Percentiles rank a stretch among this genome's conserved stretches.
These are phyloP conservation scores for Cryphonectria japonica DNA, from an alignment of 2,329 filamentous ascomycete genomes.

Conservation along the genomic window DNA sequence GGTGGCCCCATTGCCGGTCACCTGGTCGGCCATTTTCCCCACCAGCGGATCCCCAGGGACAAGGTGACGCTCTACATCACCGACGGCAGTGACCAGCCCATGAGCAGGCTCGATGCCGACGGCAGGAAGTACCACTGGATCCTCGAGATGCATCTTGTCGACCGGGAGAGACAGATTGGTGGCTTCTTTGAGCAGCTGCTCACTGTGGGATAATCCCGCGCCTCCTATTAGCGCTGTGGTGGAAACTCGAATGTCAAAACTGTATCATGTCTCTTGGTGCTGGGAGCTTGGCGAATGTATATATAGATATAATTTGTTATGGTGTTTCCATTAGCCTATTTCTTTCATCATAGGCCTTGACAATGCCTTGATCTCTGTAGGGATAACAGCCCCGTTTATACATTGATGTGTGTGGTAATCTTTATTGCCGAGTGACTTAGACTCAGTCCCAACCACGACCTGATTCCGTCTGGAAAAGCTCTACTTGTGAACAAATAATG, in stretches of 20 bases:
- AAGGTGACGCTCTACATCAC: slow-evolving; percentile 50
- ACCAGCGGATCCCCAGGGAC: slow-evolving; percentile 55
- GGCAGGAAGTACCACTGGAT: slow-evolving; percentile 54
- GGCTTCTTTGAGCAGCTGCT: slow-evolving; percentile 48
- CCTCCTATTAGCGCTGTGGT: too few species aligned
- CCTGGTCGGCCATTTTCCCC: slow-evolving; percentile 54
- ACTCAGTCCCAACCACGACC: too few species aligned
- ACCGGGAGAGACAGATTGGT: slow-evolving; percentile 42
- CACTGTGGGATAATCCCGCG: background rate
- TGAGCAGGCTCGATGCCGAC: slow-evolving; percentile 44
- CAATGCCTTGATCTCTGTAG: too few species aligned
- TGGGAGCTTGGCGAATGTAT: background rate
- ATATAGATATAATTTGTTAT: background rate
- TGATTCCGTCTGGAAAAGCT: too few species aligned
- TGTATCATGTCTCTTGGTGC: background rate
- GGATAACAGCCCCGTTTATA: too few species aligned
- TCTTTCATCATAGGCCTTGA: too few species aligned
- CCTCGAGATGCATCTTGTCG: slow-evolving; percentile 52
- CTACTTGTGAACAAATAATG: too few species aligned
- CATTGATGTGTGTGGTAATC: too few species aligned
- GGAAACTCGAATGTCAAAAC: background rate
- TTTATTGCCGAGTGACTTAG: too few species aligned
- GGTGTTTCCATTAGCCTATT: background rate
- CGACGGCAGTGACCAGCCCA: slow-evolving; percentile 46
- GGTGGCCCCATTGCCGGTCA: slow-evolving; percentile 51